Percentiles rank a stretch among this genome's conserved stretches.
Evolutionary conservation across 2,329 filamentous ascomycete genomes (phyloP).

Genomic region (Phyllosticta citribraziliensis): DNA sequence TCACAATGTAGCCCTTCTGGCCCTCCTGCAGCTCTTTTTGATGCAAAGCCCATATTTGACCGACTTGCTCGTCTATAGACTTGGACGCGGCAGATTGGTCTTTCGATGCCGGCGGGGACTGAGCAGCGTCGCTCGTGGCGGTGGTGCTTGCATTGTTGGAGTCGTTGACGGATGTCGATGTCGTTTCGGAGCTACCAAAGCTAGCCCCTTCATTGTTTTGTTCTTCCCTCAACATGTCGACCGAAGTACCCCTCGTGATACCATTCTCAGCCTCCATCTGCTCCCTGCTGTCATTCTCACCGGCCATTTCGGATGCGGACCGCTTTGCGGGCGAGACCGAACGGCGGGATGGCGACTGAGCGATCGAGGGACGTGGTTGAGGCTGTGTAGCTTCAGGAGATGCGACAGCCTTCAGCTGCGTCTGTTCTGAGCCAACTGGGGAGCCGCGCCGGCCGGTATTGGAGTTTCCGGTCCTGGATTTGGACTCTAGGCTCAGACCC

Average conservation of each 20-base stretch:
- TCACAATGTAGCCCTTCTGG: constrained; percentile 69
- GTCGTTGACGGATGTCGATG: constrained; percentile 14
- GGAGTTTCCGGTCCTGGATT: constrained; percentile 16
- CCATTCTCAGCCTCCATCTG: constrained; percentile 27
- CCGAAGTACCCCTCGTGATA: constrained; percentile 28
- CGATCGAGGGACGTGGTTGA: constrained; percentile 1
- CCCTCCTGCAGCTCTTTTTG: constrained; percentile 53
- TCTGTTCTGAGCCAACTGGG: constrained; percentile 12
- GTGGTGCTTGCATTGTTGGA: constrained; percentile 9
- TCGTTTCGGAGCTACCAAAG: constrained; percentile 20
- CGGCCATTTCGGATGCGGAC: constrained; percentile 41
- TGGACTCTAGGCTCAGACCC: constrained; percentile 38
- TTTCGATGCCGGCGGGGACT: constrained; percentile 1
- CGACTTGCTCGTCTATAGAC: constrained; percentile 57
- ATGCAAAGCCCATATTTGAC: constrained; percentile 55
- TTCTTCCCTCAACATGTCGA: constrained; percentile 33
- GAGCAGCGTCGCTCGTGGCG: constrained; percentile 8
- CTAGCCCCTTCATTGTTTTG: constrained; percentile 18
- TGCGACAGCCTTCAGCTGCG: constrained; percentile 4
- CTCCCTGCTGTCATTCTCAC: constrained; percentile 27
- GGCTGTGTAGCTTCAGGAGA: neutral
- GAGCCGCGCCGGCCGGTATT: constrained; percentile 18
- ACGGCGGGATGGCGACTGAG: constrained; percentile 22
- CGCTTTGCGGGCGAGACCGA: constrained; percentile 47
- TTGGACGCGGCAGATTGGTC: neutral